Percentiles rank a stretch among this genome's conserved stretches.
phyloP scores from a whole-genome alignment of 2,329 filamentous ascomycete genomes.

The Claviceps sp. region DNA sequence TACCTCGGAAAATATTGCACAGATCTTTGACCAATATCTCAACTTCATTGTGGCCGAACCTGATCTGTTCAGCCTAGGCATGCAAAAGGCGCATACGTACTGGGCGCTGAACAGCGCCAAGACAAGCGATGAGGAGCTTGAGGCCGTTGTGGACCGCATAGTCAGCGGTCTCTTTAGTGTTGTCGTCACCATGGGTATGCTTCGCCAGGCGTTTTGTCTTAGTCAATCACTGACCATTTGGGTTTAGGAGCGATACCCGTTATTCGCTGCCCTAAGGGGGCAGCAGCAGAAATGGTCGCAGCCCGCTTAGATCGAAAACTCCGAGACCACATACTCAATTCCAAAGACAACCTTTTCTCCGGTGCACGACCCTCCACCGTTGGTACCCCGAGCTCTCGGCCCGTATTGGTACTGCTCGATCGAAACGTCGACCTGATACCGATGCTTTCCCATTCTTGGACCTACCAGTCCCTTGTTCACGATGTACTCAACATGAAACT shows the following conservation, averaged over 20 bases:
- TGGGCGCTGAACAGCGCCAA: conserved; percentile 92
- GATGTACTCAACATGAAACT: conserved; percentile 47
- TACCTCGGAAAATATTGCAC: conserved; percentile 79
- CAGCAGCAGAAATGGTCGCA: conserved; percentile 86
- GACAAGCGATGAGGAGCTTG: conserved; percentile 81
- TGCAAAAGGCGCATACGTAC: conserved; percentile 83
- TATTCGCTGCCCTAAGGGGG: conserved; percentile 85
- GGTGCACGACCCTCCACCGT: conserved; percentile 43
- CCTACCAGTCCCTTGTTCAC: conserved; percentile 71
- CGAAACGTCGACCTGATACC: conserved; percentile 91
- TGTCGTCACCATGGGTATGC: conserved; percentile 86
- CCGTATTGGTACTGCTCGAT: conserved; percentile 86
- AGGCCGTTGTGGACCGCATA: conserved; percentile 75
- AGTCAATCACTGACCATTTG: background rate
- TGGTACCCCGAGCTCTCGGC: conserved; percentile 59
- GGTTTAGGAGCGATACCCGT: conserved; percentile 72
- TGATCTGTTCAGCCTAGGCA: conserved; percentile 85
- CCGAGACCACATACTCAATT: conserved; percentile 91
- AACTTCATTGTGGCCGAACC: conserved; percentile 96
- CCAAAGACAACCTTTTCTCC: conserved; percentile 94
- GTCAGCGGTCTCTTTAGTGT: conserved; percentile 97
- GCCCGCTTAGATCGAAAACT: conserved; percentile 91
- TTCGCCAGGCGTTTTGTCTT: background rate
- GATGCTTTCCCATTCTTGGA: conserved; percentile 91
- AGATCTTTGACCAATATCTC: conserved; percentile 91